phyloP scores from a whole-genome alignment of 2,329 filamentous ascomycete species.

The Dendrostoma leiphaemia region DNA sequence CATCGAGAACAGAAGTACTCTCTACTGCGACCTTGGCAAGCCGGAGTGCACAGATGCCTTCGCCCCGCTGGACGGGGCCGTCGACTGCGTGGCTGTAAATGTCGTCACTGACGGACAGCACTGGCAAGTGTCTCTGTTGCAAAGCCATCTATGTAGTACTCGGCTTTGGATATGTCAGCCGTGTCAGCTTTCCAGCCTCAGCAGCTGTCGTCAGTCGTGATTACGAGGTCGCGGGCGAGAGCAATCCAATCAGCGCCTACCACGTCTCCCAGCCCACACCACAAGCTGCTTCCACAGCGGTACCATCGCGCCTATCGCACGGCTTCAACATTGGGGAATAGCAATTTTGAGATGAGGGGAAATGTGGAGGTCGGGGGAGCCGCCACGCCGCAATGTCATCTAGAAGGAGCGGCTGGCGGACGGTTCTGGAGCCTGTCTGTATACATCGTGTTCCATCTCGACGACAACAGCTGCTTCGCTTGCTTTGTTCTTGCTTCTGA shows the following conservation, averaged over 20 bases:
- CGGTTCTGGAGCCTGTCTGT: slow-evolving; percentile 4
- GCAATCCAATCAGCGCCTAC: slow-evolving; percentile 31
- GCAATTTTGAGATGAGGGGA: slow-evolving; percentile 10
- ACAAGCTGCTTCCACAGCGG: slow-evolving; percentile 21
- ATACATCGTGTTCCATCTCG: not conserved
- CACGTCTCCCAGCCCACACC: slow-evolving; percentile 33
- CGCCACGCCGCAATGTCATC: slow-evolving; percentile 4
- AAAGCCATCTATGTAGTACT: slow-evolving; percentile 8
- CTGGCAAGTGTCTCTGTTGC: slow-evolving; percentile 2
- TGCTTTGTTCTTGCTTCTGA: slow-evolving; percentile 2
- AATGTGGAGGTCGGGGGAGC: slow-evolving; percentile 5
- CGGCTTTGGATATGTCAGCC: slow-evolving; percentile 28
- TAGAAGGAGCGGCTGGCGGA: slow-evolving; percentile 8
- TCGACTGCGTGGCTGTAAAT: not conserved
- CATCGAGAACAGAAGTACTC: not conserved
- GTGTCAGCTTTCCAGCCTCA: slow-evolving; percentile 28
- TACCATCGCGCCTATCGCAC: slow-evolving; percentile 19
- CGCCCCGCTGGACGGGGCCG: no score
- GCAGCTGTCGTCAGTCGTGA: slow-evolving; percentile 25
- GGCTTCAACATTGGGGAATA: slow-evolving; percentile 5
- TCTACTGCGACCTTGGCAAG: no score
- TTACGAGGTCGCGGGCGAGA: slow-evolving; percentile 23
- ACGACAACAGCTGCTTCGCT: not conserved
- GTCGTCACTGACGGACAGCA: not conserved
- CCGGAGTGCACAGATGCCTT: not conserved